Evolutionary conservation across 306 rosid genomes (phyloP).

Genomic region (Luffa aegyptiaca): DNA sequence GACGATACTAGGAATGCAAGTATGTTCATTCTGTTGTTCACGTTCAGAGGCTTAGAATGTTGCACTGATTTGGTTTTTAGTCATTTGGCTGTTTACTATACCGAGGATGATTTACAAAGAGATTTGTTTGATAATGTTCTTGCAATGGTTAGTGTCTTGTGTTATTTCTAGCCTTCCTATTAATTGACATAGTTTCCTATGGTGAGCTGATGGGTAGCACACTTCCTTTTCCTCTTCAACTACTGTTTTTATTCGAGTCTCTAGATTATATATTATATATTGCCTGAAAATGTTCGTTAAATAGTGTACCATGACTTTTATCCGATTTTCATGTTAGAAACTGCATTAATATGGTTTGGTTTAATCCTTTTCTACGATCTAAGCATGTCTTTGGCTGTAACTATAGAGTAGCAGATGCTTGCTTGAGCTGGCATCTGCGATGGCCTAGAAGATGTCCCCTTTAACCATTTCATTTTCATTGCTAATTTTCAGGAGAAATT

Average conservation of each 20-base stretch:
- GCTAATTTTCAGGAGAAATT: slow-evolving; percentile 51
- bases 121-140: not conserved
- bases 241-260: not conserved
- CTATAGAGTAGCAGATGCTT: not conserved
- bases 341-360: not conserved
- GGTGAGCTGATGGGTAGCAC: not conserved
- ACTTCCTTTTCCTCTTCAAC: not conserved
- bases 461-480: slow-evolving; percentile 16
- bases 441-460: slow-evolving; percentile 15
- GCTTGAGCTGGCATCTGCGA: not conserved
- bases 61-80: not conserved
- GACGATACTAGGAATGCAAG: not conserved
- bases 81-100: not conserved
- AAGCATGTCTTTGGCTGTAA: not conserved
- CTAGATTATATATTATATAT: not conserved
- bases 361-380: not conserved
- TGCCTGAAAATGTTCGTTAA: not conserved
- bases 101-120: not conserved
- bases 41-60: not conserved
- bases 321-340: not conserved
- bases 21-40: not conserved
- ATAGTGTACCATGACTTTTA: not conserved
- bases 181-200: not conserved
- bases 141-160: not conserved
- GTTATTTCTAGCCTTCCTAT: not conserved